Percentiles rank a stretch among this genome's conserved stretches.
These are phyloP conservation scores for Mrakia frigida DNA, from an alignment of 768 basidiomycete genomes.

Conservation along the genomic window DNA sequence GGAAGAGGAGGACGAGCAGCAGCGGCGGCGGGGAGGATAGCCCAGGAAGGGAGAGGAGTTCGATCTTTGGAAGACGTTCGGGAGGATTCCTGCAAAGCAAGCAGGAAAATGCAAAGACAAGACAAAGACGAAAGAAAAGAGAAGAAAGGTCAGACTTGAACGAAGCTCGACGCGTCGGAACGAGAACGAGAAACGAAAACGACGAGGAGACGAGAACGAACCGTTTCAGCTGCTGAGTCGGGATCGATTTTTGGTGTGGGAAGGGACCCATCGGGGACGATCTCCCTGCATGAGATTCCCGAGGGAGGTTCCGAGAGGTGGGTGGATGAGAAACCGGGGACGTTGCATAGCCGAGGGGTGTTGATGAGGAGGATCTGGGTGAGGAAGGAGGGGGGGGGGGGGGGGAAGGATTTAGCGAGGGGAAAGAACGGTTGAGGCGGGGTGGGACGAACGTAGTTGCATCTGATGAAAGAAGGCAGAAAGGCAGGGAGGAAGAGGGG, in stretches of 20 bases:
- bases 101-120: too few relatives aligned
- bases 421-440: neutral
- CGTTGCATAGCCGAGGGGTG: conserved; percentile 86
- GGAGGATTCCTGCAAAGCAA: neutral
- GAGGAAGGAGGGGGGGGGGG: neutral
- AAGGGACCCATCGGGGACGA: conserved; percentile 47
- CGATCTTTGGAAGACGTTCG: conserved; percentile 20
- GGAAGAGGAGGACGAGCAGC: neutral
- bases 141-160: neutral
- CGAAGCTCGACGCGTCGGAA: neutral
- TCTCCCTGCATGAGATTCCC: conserved; percentile 70
- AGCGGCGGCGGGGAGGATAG: neutral
- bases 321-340: conserved; percentile 83
- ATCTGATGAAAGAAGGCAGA: neutral
- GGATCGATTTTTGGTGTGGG: neutral
- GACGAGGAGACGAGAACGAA: neutral
- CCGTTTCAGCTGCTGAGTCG: neutral
- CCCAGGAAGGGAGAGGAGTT: conserved; percentile 28
- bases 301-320: conserved; percentile 62
- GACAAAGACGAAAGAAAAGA: neutral
- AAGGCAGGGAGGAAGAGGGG: neutral
- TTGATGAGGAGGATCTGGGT: conserved; percentile 84
- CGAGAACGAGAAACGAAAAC: neutral
- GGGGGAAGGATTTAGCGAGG: neutral
- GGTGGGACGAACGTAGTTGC: neutral